These are phyloP conservation scores for Cyberlindnera veronae DNA, from an alignment of 805 yeast genomes.

Conservation along the genomic window DNA sequence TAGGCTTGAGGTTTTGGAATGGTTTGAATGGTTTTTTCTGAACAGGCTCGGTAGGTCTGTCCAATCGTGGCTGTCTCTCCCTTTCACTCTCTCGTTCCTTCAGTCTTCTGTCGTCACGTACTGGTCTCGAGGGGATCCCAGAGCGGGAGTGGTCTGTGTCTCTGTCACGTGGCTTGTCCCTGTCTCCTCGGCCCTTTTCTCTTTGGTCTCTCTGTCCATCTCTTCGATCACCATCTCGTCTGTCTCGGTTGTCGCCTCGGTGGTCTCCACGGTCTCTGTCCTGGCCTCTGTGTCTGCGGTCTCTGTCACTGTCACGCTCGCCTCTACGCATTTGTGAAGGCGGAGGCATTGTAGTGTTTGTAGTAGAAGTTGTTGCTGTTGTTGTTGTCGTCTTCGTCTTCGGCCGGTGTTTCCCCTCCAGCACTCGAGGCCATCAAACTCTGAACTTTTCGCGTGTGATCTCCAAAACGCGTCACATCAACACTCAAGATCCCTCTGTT, in stretches of 20 bases:
- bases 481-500: too few relatives aligned
- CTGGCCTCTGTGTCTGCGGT: constrained; percentile 3
- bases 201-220: constrained; percentile 5
- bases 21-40: not conserved
- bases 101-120: too few relatives aligned
- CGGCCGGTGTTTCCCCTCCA: too few relatives aligned
- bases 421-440: too few relatives aligned
- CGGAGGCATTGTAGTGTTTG: not conserved
- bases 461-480: too few relatives aligned
- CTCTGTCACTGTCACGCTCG: constrained; percentile 3
- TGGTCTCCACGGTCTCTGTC: not conserved
- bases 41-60: constrained; percentile 1
- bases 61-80: too few relatives aligned
- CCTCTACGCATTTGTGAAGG: too few relatives aligned
- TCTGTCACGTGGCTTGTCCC: constrained; percentile 7
- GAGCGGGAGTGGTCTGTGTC: constrained; percentile 3
- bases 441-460: too few relatives aligned
- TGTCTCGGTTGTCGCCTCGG: not conserved
- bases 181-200: constrained; percentile 3
- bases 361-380: not conserved
- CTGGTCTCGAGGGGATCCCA: not conserved
- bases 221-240: constrained; percentile 5
- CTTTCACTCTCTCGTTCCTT: too few relatives aligned
- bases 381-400: not conserved
- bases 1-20: constrained; percentile 4